Evolutionary conservation across 2,329 filamentous ascomycete species (phyloP).

Genomic region (Neofusicoccum kwambonambiense): DNA sequence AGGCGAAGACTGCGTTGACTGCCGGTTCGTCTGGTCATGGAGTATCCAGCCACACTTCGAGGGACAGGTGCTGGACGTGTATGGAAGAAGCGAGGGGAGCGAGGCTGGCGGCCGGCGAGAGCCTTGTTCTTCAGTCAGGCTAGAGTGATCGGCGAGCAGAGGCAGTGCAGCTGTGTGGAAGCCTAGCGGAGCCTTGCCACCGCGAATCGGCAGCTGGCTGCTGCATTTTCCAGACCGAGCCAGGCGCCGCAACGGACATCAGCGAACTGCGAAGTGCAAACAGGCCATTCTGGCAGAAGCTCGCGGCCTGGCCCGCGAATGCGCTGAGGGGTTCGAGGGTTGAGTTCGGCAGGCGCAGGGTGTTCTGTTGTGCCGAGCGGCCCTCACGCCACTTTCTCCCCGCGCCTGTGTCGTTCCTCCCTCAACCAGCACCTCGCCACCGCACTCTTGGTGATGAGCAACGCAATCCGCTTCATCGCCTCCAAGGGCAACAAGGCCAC

Average conservation of each 20-base stretch:
- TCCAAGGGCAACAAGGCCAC: conserved; percentile 24
- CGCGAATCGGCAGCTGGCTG: background rate
- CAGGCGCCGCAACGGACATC: too few species aligned
- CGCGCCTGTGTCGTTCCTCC: background rate
- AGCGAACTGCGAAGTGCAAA: too few species aligned
- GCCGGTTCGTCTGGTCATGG: too few species aligned
- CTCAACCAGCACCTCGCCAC: background rate
- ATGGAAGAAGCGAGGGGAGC: too few species aligned
- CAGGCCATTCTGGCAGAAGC: too few species aligned
- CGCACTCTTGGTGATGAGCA: background rate
- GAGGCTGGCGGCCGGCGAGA: too few species aligned
- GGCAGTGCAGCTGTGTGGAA: background rate
- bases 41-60: too few species aligned
- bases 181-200: background rate
- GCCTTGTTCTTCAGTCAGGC: too few species aligned
- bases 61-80: too few species aligned
- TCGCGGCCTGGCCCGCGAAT: too few species aligned
- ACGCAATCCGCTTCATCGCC: conserved; percentile 28
- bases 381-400: background rate
- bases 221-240: too few species aligned
- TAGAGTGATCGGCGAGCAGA: background rate
- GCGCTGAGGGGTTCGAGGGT: background rate
- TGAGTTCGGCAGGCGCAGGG: background rate
- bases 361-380: background rate
- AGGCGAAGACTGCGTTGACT: too few species aligned